Conservation (phyloP, 345 rosid genomes). For the Euphorbia peplus region DNA sequence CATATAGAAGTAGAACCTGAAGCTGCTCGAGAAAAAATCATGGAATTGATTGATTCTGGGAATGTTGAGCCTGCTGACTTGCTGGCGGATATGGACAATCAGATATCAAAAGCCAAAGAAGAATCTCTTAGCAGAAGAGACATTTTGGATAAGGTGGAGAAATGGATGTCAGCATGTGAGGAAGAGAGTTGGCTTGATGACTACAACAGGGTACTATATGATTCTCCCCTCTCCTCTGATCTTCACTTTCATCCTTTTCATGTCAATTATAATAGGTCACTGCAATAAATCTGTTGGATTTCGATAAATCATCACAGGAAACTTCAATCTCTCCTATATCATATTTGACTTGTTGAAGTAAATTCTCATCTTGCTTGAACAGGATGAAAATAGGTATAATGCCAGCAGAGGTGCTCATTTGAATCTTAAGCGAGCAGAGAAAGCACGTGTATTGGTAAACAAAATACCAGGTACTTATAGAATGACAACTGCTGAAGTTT, state of each 20-base stretch:
- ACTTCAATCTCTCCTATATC: not conserved
- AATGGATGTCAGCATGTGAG: slow-evolving; percentile 99
- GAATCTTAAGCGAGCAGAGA: slow-evolving; percentile 99
- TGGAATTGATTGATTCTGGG: slow-evolving; percentile 81
- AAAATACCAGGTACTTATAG: slow-evolving; percentile 80
- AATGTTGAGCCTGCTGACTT: slow-evolving; percentile 86
- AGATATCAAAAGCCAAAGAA: slow-evolving; percentile 83
- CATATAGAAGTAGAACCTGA: slow-evolving; percentile 80
- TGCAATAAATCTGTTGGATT: too few species aligned
- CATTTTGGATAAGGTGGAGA: slow-evolving; percentile 93
- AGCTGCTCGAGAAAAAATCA: slow-evolving; percentile 83
- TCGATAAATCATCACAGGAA: not conserved
- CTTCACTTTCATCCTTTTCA: not conserved
- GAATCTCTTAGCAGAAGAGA: slow-evolving; percentile 92
- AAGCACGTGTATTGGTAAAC: slow-evolving; percentile 85
- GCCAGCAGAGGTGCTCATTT: slow-evolving; percentile 97
- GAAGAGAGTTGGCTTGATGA: slow-evolving; percentile 99
- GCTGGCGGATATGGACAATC: slow-evolving; percentile 90
- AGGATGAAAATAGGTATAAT: slow-evolving; percentile 97
- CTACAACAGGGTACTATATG: slow-evolving; percentile 67
- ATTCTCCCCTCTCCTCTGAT: not conserved
- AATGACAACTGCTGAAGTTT: not conserved
- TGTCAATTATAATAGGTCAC: not conserved
- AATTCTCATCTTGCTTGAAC: slow-evolving; percentile 27
- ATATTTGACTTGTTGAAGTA: not conserved